Conservation (phyloP, 2,329 filamentous ascomycete genomes). For the Fusarium liriodendri region DNA sequence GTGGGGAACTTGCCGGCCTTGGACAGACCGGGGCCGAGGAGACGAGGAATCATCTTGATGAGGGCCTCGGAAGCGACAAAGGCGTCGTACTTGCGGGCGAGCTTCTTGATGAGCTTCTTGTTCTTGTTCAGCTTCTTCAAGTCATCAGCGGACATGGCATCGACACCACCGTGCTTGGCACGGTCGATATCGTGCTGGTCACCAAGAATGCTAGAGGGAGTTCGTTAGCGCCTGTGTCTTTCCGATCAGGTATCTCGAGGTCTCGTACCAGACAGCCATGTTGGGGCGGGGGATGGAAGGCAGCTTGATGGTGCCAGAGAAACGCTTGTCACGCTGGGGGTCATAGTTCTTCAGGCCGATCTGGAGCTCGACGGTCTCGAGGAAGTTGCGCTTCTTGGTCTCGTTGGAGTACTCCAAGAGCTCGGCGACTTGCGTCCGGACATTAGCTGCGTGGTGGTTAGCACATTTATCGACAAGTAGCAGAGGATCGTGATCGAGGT, state of each 20-base stretch:
- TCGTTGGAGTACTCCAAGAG: constrained; percentile 94
- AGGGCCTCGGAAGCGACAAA: constrained; percentile 97
- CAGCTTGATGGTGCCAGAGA: constrained; percentile 98
- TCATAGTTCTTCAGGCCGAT: constrained; percentile 99
- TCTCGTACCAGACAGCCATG: constrained; percentile 79
- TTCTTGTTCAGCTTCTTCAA: constrained; percentile 99
- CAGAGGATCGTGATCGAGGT: not conserved
- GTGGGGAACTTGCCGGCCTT: constrained; percentile 99
- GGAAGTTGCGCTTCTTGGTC: constrained; percentile 98
- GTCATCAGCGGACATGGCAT: constrained; percentile 98
- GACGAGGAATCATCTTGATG: constrained; percentile 99
- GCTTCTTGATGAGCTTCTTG: constrained; percentile 99
- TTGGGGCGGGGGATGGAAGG: constrained; percentile 90
- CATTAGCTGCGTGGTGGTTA: constrained; percentile 73
- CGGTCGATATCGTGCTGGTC: constrained; percentile 98
- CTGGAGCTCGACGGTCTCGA: constrained; percentile 91
- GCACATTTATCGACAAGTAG: constrained; percentile 46
- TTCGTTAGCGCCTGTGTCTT: constrained; percentile 22
- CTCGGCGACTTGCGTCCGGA: constrained; percentile 92
- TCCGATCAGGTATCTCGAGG: not conserved
- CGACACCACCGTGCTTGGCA: constrained; percentile 98
- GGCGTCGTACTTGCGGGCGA: constrained; percentile 99
- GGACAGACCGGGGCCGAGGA: constrained; percentile 97
- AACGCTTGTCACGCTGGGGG: constrained; percentile 99
- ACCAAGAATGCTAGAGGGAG: constrained; percentile 65